Conservation (phyloP, 2,329 filamentous ascomycete genomes). For the Piedraia hortae region DNA sequence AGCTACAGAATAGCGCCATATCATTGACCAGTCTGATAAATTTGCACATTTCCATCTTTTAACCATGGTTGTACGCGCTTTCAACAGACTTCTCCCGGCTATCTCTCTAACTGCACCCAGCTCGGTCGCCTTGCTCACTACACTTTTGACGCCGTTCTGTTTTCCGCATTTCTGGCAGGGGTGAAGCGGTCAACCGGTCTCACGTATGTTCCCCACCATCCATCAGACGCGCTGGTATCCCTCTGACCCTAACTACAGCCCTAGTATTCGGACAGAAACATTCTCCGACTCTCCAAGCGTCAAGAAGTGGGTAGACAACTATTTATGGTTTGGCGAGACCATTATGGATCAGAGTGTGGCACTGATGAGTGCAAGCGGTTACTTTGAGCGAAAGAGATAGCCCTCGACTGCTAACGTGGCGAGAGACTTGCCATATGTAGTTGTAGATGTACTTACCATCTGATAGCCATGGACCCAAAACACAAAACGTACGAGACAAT, state of each 20-base stretch:
- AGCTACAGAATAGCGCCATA: too few species aligned
- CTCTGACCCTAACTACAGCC: constrained; percentile 16
- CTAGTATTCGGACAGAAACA: constrained; percentile 69
- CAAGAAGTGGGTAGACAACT: constrained; percentile 73
- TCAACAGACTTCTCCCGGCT: constrained; percentile 8
- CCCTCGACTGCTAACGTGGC: too few species aligned
- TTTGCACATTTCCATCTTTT: background rate
- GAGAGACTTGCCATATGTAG: too few species aligned
- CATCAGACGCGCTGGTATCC: background rate
- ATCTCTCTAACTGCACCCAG: constrained; percentile 35
- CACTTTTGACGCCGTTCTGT: constrained; percentile 83
- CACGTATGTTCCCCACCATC: constrained; percentile 41
- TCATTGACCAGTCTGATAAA: too few species aligned
- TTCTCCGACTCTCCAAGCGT: constrained; percentile 61
- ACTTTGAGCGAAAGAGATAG: constrained; percentile 79
- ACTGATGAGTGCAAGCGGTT: constrained; percentile 62
- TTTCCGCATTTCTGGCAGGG: constrained; percentile 87
- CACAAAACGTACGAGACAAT: too few species aligned
- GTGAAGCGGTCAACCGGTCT: constrained; percentile 93
- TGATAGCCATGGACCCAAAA: too few species aligned
- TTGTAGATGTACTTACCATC: too few species aligned
- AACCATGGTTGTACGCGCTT: constrained; percentile 6
- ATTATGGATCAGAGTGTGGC: constrained; percentile 95
- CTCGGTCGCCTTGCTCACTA: constrained; percentile 82
- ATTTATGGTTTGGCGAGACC: constrained; percentile 85